These are phyloP conservation scores for Limonium bicolor DNA, from an alignment of 148 eudicot genomes.

Conservation along the genomic window DNA sequence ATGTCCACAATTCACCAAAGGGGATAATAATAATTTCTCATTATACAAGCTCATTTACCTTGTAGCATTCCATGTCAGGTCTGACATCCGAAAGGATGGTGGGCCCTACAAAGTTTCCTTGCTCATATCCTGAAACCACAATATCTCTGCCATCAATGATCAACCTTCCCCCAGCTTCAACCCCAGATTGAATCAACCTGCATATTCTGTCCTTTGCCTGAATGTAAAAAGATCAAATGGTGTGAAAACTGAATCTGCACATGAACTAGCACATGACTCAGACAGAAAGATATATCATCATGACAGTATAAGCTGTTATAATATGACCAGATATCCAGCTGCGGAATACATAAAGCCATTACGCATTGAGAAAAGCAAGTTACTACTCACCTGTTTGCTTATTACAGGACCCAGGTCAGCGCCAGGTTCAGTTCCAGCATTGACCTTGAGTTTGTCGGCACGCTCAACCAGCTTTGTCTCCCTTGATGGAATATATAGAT, in stretches of 20 bases:
- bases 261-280: too few relatives aligned
- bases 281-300: too few relatives aligned
- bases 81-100: constrained; percentile 81
- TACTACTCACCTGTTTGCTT: constrained; percentile 59
- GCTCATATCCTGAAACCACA: constrained; percentile 87
- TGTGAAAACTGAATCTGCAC: too few relatives aligned
- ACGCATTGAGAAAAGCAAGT: too few relatives aligned
- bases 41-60: constrained; percentile 24
- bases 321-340: too few relatives aligned
- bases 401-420: constrained; percentile 99
- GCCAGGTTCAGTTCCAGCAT: constrained; percentile 74
- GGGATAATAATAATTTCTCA: too few relatives aligned
- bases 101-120: constrained; percentile 90
- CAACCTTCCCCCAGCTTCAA: constrained; percentile 72
- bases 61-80: constrained; percentile 88
- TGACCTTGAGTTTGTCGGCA: constrained; percentile 83
- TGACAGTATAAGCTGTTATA: too few relatives aligned
- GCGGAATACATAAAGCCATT: too few relatives aligned
- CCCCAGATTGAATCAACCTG: constrained; percentile 73
- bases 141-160: constrained; percentile 81
- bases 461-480: constrained; percentile 73
- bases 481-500: constrained; percentile 42
- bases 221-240: background rate
- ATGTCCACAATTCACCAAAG: too few relatives aligned
- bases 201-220: constrained; percentile 90